Base-by-base conservation (phyloP, 2,329 filamentous ascomycete genomes). In the Stachybotrys chartarum region DNA sequence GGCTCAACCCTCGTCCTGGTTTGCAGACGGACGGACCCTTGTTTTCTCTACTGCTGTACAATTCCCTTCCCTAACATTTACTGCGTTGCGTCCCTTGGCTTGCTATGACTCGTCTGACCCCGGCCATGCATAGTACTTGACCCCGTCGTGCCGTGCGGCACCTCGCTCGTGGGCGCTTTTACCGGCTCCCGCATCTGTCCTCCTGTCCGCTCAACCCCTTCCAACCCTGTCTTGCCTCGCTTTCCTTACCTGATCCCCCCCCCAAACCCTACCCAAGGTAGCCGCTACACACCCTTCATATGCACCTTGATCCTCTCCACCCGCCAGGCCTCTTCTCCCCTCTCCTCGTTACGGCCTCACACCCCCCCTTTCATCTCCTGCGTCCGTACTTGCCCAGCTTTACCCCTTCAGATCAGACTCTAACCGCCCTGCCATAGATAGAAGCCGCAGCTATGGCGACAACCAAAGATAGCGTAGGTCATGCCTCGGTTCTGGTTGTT, bases 251-350 rank as follows among this genome's bases (percentile, higher is more conserved):
- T 42, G 35, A 42, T 14, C 35, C 14, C 35, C 14, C 35, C 35
- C 35, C 10, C 35, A 42, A 42, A 42, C 35, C 35, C 35, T 42
- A 42, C 3, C 35, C 35, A 42, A 42, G 35, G 10, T 42, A 14
- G 35, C 35, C 35, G 8, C 35, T 42, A 42, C 35, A 42, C 35
- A 42, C 35, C 35, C 35, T 42, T 42, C 35, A 42, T 14, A 10
- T 14, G 35, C 35, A 42, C 35, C 14, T 42, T 42, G 35, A 14
- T 42, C 35, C 35, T 42, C 35, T 42, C 35, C 35, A 42, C 35
- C 35, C 35, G 35, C 54, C 67, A 64, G 52, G 31, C 48, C 30
- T 50, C 46, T 51, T 31, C 39, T 46, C 32, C 51, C 18, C 47
- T 50, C 50, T 53, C 44, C 35, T 39, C 24, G n/a, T 39, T 17